These are phyloP conservation scores for Monosporozyma aquatica DNA, from an alignment of 805 yeast species.

Conservation along the genomic window DNA sequence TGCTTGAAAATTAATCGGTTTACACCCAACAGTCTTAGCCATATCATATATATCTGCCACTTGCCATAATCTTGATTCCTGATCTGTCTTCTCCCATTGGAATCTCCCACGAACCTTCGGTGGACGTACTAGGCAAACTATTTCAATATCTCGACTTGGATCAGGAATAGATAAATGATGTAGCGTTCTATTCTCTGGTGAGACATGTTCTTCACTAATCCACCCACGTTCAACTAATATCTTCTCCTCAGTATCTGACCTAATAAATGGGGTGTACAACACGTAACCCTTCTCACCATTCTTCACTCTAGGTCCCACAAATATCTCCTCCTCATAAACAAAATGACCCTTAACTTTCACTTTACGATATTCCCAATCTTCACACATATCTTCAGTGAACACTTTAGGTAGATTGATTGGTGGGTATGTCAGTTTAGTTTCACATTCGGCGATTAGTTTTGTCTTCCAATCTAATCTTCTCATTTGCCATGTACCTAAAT, in stretches of 20 bases:
- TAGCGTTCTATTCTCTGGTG: slow-evolving; percentile 50
- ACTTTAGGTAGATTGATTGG: slow-evolving; percentile 64
- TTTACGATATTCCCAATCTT: slow-evolving; percentile 72
- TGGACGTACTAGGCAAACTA: slow-evolving; percentile 65
- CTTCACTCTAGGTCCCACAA: slow-evolving; percentile 80
- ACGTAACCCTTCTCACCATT: slow-evolving; percentile 70
- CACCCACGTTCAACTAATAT: slow-evolving; percentile 86
- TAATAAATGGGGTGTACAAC: slow-evolving; percentile 71
- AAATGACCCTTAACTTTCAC: slow-evolving; percentile 71
- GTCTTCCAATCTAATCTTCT: slow-evolving; percentile 82
- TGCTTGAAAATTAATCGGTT: slow-evolving; percentile 72
- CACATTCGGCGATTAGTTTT: slow-evolving; percentile 69
- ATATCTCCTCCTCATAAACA: slow-evolving; percentile 77
- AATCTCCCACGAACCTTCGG: slow-evolving; percentile 53
- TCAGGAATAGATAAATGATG: slow-evolving; percentile 64
- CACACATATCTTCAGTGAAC: slow-evolving; percentile 54
- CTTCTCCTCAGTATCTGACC: slow-evolving; percentile 51
- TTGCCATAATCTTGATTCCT: slow-evolving; percentile 60
- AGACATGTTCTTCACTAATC: slow-evolving; percentile 59
- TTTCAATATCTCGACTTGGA: slow-evolving; percentile 44
- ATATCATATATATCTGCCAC: slow-evolving; percentile 76
- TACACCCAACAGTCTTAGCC: slow-evolving; percentile 49
- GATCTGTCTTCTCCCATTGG: slow-evolving; percentile 64
- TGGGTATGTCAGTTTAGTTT: slow-evolving; percentile 65
- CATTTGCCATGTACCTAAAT: slow-evolving; percentile 90